phyloP scores from a whole-genome alignment of 2,329 filamentous ascomycete species.

The Dothidotthia symphoricarpi region DNA sequence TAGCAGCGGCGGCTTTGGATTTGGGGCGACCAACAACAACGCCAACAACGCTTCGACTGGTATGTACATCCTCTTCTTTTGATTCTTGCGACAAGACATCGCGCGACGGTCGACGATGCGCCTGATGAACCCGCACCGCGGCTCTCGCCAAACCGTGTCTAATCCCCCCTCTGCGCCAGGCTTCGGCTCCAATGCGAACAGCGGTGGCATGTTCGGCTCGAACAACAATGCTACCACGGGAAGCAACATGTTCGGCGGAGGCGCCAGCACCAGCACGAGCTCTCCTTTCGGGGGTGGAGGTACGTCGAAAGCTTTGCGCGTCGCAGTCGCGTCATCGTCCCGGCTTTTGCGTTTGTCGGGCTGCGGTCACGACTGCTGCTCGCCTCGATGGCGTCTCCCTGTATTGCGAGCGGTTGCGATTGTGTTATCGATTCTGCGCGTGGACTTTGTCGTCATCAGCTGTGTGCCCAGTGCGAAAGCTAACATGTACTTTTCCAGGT shows the following conservation, averaged over 20 bases:
- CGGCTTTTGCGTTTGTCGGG: constrained; percentile 4
- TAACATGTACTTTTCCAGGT: constrained; percentile 29
- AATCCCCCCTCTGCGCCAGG: constrained; percentile 43
- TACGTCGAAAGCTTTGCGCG: constrained; percentile 40
- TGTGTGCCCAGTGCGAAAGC: constrained; percentile 2
- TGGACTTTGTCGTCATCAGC: neutral
- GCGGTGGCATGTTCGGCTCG: constrained; percentile 38
- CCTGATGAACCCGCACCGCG: constrained; percentile 27
- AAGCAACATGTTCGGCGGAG: constrained; percentile 35
- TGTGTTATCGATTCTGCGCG: neutral
- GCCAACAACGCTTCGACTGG: constrained; percentile 42
- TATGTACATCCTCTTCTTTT: constrained; percentile 47
- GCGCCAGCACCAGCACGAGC: constrained; percentile 31
- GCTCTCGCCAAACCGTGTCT: constrained; percentile 36
- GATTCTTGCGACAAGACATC: constrained; percentile 10
- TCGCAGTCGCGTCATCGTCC: constrained; percentile 24
- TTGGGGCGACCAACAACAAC: constrained; percentile 34
- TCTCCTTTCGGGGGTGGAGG: constrained; percentile 40
- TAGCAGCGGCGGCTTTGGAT: constrained; percentile 46
- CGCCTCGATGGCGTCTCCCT: neutral
- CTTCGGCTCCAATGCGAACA: constrained; percentile 40
- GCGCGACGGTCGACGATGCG: constrained; percentile 30
- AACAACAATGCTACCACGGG: constrained; percentile 31
- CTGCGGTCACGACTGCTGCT: neutral
- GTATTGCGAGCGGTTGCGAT: neutral